Conservation (phyloP, 345 rosid genomes). For the Mangifera indica region DNA sequence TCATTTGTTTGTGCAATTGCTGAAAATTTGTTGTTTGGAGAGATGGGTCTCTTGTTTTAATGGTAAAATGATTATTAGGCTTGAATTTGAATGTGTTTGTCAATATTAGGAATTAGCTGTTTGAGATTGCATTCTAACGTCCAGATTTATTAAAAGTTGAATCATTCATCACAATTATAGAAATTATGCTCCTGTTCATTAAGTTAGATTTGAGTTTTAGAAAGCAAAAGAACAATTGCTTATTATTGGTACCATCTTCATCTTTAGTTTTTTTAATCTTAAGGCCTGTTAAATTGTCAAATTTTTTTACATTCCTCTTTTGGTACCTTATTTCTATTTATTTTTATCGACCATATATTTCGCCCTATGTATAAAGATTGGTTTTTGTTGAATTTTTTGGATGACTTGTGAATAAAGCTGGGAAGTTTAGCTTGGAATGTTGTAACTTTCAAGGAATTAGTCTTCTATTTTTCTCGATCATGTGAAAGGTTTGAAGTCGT, state of each 20-base stretch:
- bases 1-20: neutral
- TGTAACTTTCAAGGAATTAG: neutral
- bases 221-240: neutral
- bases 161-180: neutral
- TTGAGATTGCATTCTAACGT: neutral
- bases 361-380: neutral
- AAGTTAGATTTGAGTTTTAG: neutral
- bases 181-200: neutral
- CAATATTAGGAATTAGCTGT: neutral
- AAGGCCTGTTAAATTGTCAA: neutral
- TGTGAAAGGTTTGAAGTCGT: neutral
- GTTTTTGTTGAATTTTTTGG: neutral
- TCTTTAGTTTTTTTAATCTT: neutral
- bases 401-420: neutral
- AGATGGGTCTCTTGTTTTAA: constrained; percentile 4
- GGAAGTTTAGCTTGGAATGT: neutral
- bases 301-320: neutral
- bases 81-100: neutral
- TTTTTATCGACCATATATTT: neutral
- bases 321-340: too few species aligned
- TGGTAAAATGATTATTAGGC: neutral
- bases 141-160: neutral
- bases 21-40: neutral
- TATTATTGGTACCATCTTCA: neutral
- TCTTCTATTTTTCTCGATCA: neutral